phyloP scores from a whole-genome alignment of 352 stramenopile species.

The Globisporangium radiosum region DNA sequence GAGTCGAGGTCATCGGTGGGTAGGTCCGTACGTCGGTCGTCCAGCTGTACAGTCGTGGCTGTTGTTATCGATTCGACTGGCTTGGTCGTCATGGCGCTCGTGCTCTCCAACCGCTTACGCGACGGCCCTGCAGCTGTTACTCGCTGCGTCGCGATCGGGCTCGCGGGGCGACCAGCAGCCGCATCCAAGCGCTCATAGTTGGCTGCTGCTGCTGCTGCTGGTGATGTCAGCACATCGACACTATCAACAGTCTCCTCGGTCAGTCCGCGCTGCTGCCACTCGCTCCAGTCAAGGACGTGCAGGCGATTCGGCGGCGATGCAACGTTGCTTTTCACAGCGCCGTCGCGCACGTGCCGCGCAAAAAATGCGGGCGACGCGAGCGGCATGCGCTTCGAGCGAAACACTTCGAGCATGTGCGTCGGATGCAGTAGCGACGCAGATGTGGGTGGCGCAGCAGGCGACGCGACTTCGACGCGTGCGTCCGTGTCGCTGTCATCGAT shows the following conservation, averaged over 20 bases:
- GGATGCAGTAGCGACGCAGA: constrained; percentile 34
- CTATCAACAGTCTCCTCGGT: constrained; percentile 6
- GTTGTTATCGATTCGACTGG: background rate
- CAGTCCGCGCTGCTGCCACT: constrained; percentile 25
- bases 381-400: constrained; percentile 62
- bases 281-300: constrained; percentile 27
- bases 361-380: constrained; percentile 51
- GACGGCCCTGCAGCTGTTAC: background rate
- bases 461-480: background rate
- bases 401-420: constrained; percentile 67
- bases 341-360: constrained; percentile 30
- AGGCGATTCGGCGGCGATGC: constrained; percentile 18
- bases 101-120: background rate
- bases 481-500: background rate
- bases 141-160: background rate
- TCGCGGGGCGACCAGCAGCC: background rate
- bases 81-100: background rate
- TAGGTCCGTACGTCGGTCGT: background rate
- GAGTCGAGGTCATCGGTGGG: constrained; percentile 28
- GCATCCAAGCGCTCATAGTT: background rate
- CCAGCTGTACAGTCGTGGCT: background rate
- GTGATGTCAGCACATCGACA: no score
- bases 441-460: background rate
- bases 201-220: background rate
- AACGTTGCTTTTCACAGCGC: constrained; percentile 4